Base-by-base conservation (phyloP, 2,329 filamentous ascomycete genomes). In the Mollisiaceae sp. region DNA sequence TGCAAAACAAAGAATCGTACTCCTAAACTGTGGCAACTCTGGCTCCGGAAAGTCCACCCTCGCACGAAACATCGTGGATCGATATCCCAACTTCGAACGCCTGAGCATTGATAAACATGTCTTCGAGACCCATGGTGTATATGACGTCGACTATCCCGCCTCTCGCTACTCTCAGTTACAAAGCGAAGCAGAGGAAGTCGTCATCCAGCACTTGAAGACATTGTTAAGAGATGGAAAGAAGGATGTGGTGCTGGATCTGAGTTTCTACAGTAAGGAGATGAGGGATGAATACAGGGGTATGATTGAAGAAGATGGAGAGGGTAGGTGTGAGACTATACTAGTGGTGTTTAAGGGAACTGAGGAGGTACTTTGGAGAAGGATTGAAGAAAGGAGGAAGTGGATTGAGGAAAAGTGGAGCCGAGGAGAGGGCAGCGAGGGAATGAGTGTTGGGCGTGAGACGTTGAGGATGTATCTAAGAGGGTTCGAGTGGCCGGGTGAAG, bases 401-500 rank as follows among this genome's bases (percentile, higher is more conserved):
- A 11, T 8, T 38, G 41, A 20, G 14, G 15, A 54, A 59, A 24
- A 27, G 11, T 39, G 20, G 39, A n/a, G 39, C 36, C 15, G 27
- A 57, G 58, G 50, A 50, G 43, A 15, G 47, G 35, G 62, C 18
- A 52, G 47, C n/a, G 59, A 61, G 32, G 60, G 60, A n/a, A 62
- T 62, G 54, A 24, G 41, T 56, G 41, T 65, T 58, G 43, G 27
- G 35, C 39, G 50, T 18, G 50, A 58, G 39, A 20, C 58, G n/a
- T 32, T 65, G 58, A 41, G 22, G 8, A 27, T 4, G 24, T 65
- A 39, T 47, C 9, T 65, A 39, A 45, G 56, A 24, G 63, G 63
- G 22, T 65, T 65, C 20, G 63, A 65, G 54, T 65, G 63, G 63
- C 63, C 63, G 22, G 63, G 22, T 50, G 63, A 47, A 9, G 59